Evolutionary conservation across 345 rosid genomes (phyloP), one percentile per base, ranked within the genome.

Genomic region (Chamaenerion angustifolium): DNA sequence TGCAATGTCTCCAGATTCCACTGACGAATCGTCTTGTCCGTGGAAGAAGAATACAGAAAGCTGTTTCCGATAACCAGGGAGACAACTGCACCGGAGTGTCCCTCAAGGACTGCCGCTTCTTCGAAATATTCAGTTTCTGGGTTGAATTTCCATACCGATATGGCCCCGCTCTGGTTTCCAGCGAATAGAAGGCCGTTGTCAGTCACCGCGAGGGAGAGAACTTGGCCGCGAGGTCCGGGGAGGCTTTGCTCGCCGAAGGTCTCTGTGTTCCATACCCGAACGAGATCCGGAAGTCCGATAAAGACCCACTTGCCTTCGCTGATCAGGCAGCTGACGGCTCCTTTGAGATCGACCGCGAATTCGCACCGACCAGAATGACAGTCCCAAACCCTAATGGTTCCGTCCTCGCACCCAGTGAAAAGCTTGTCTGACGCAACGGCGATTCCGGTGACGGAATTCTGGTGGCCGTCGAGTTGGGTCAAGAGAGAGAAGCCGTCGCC

Each of bases 361-460:
- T 4, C 25, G 47, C 52, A 21, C 44, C 41, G 9, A 3, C 54
- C 48, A 4, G 5, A 52, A 12, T 40, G 0, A 42, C 52, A 60
- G 15, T 60, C 58, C 64, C 64, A 60, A 17, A 10, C 15, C 35
- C 51, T 25, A 27, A 60, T 9, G 7, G 43, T 55, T 9, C 64
- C 54, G 35, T 54, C 64, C 4, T 12, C 6, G n/a, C 44, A 4
- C 2, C 49, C 44, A 0, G 49, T 18, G 31, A 16, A 46, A 18
- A 54, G 45, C 53, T 27, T 43, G 8, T 13, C 45, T 2, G 54
- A 46, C 13, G 48, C 48, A 10, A 61, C 42, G 23, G 25, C 27
- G 8, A 17, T 2, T 7, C 58, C 64, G 0, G 45, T 45, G 42
- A 60, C 19, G 10, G 43, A 45, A 43, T 52, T 13, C n/a, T 16